Evolutionary conservation across 192 early-diverging fungal species (phyloP).

Genomic region (Podila minutissima): DNA sequence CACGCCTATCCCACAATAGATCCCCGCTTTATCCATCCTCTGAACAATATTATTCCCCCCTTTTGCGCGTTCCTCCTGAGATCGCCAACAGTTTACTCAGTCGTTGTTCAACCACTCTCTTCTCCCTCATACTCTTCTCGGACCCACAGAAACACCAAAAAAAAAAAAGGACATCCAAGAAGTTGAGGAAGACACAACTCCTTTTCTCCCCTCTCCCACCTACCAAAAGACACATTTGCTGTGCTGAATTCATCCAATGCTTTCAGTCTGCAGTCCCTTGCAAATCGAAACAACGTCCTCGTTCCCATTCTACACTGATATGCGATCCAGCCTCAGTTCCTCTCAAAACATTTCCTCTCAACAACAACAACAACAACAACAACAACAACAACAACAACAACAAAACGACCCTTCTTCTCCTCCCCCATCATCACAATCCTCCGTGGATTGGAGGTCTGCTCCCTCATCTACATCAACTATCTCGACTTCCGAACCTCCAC

Average conservation of each 20-base stretch:
- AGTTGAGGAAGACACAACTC: too few species aligned
- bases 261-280: conserved; percentile 45
- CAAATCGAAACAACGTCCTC: conserved; percentile 48
- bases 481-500: neutral
- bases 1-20: neutral
- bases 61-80: neutral
- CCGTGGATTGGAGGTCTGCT: neutral
- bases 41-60: neutral
- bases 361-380: conserved; percentile 10
- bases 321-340: conserved; percentile 16
- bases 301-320: conserved; percentile 46
- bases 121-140: neutral
- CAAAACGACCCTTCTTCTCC: neutral
- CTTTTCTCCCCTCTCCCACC: neutral
- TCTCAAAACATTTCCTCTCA: neutral
- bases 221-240: conserved; percentile 6
- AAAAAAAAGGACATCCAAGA: too few species aligned
- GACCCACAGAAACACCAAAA: too few species aligned
- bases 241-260: conserved; percentile 21
- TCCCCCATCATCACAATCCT: neutral
- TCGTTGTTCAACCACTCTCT: neutral
- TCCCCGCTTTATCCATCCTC: neutral
- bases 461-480: neutral
- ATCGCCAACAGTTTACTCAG: neutral
- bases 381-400: conserved; percentile 12